phyloP scores from a whole-genome alignment of 2,329 filamentous ascomycete genomes.

The Fusarium oxysporum region DNA sequence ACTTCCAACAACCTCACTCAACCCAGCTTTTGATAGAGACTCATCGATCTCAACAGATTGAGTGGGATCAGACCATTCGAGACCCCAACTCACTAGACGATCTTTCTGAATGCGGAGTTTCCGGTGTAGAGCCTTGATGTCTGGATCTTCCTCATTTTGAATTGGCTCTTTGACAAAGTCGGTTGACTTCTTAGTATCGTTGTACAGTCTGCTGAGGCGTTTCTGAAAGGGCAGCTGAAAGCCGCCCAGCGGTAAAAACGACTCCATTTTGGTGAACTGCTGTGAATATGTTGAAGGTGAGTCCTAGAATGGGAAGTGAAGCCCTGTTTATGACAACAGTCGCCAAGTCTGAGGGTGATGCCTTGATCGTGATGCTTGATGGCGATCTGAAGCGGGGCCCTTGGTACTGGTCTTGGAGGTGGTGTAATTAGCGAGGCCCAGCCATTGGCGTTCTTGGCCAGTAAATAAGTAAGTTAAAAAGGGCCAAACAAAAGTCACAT shows the following conservation, averaged over 20 bases:
- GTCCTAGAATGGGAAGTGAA: background rate
- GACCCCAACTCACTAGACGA: constrained; percentile 80
- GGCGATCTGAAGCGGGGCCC: constrained; percentile 34
- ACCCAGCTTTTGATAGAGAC: constrained; percentile 76
- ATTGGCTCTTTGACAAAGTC: constrained; percentile 76
- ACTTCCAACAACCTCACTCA: constrained; percentile 81
- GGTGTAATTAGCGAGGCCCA: constrained; percentile 31
- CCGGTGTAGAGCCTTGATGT: constrained; percentile 77
- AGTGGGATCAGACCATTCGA: constrained; percentile 82
- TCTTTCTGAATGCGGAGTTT: constrained; percentile 85
- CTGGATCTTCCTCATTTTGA: constrained; percentile 73
- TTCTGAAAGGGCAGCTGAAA: constrained; percentile 69
- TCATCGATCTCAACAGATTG: constrained; percentile 78
- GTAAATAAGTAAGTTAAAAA: background rate
- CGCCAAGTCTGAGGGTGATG: constrained; percentile 23
- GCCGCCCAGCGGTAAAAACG: constrained; percentile 62
- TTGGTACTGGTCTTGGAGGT: background rate
- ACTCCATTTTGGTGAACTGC: constrained; percentile 56
- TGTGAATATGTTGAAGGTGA: background rate
- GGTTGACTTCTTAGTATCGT: constrained; percentile 82
- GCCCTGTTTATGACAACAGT: background rate
- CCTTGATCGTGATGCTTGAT: constrained; percentile 20
- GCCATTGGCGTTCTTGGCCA: constrained; percentile 16
- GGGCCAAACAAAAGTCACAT: constrained; percentile 4
- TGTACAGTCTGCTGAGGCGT: constrained; percentile 78